Conservation (phyloP, 2,329 filamentous ascomycete genomes). For the Herpotrichia juniperi region DNA sequence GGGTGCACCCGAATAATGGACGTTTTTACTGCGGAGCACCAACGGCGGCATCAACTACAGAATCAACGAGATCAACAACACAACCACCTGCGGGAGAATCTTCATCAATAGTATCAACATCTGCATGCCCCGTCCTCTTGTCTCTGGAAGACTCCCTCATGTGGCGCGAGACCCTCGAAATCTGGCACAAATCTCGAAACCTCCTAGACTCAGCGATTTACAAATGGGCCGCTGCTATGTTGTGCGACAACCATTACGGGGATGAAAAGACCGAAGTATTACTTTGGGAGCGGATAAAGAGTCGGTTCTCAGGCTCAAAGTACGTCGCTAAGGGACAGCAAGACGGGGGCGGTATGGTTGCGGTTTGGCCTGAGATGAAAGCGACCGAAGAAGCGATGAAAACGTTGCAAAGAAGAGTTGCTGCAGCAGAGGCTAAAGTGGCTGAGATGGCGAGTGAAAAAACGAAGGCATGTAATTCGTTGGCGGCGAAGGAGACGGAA, state of each 20-base stretch:
- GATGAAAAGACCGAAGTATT: neutral
- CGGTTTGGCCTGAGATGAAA: neutral
- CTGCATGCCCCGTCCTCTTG: neutral
- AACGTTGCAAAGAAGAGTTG: neutral
- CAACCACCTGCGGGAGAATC: too few species aligned
- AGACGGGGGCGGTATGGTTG: neutral
- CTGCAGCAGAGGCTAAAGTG: neutral
- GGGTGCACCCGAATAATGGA: neutral
- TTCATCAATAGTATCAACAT: too few species aligned
- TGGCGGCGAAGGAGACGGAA: neutral
- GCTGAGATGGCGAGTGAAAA: neutral
- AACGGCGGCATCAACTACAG: too few species aligned
- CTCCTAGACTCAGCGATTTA: neutral
- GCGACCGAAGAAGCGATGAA: neutral
- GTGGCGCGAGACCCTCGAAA: neutral
- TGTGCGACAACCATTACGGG: neutral
- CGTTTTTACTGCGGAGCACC: neutral
- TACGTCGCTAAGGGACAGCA: neutral
- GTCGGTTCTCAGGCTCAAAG: neutral
- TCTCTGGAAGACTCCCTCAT: neutral
- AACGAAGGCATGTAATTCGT: too few species aligned
- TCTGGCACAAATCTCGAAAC: neutral
- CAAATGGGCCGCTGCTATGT: neutral
- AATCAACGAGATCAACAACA: too few species aligned
- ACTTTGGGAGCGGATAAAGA: neutral